Evolutionary conservation across 1,139 yeast species (phyloP).

Genomic region (Blastobotrys arbuscula): DNA sequence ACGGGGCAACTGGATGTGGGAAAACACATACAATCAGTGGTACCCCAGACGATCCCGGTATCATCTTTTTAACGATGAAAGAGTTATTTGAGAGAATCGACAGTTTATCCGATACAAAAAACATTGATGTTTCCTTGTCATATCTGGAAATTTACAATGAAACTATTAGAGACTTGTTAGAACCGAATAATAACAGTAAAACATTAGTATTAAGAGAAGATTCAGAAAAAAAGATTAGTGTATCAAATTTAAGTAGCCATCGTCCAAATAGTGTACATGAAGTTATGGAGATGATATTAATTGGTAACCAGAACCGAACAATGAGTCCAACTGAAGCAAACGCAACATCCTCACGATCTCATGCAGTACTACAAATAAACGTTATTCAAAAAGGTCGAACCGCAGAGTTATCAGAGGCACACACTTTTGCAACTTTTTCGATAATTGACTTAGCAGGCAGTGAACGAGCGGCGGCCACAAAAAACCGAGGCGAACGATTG

Average conservation of each 20-base stretch:
- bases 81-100: slow-evolving; percentile 65
- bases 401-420: slow-evolving; percentile 60
- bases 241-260: slow-evolving; percentile 66
- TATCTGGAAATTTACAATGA: slow-evolving; percentile 90
- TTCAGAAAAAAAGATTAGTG: slow-evolving; percentile 58
- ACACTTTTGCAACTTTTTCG: slow-evolving; percentile 71
- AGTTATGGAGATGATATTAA: slow-evolving; percentile 70
- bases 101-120: slow-evolving; percentile 47
- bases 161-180: slow-evolving; percentile 70
- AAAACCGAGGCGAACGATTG: slow-evolving; percentile 70
- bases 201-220: slow-evolving; percentile 66
- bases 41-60: slow-evolving; percentile 65
- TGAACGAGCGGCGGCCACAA: slow-evolving; percentile 88
- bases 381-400: slow-evolving; percentile 58
- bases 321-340: slow-evolving; percentile 89
- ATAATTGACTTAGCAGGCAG: slow-evolving; percentile 93
- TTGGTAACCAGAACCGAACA: slow-evolving; percentile 73
- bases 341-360: slow-evolving; percentile 84
- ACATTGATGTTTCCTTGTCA: slow-evolving; percentile 58
- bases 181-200: slow-evolving; percentile 44
- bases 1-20: slow-evolving; percentile 99
- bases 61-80: slow-evolving; percentile 71
- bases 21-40: slow-evolving; percentile 91
- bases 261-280: slow-evolving; percentile 59
- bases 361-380: slow-evolving; percentile 82